phyloP scores from a whole-genome alignment of 176 grass and related monocot species.

The Zoysia japonica region DNA sequence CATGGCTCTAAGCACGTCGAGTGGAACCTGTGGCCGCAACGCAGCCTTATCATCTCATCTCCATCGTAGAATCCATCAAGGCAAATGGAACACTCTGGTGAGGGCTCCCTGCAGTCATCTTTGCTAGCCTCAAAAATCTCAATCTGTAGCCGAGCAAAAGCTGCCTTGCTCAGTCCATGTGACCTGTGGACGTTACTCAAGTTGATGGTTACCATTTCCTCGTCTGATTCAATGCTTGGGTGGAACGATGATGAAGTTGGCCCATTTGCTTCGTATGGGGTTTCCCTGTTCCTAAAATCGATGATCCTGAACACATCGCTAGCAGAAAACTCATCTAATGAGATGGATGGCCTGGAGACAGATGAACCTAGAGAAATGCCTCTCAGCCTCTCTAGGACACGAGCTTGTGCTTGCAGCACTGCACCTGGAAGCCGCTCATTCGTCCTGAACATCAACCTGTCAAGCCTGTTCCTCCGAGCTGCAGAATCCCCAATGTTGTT shows the following conservation, averaged over 20 bases:
- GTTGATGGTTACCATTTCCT: constrained; percentile 28
- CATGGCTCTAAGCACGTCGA: constrained; percentile 76
- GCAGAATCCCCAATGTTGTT: constrained; percentile 47
- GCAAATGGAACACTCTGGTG: constrained; percentile 83
- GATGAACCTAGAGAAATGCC: constrained; percentile 68
- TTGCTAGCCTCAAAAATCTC: constrained; percentile 65
- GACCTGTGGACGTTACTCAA: constrained; percentile 49
- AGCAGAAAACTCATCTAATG: constrained; percentile 58
- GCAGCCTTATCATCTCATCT: constrained; percentile 61
- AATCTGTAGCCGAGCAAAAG: constrained; percentile 56
- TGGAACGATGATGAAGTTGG: constrained; percentile 39
- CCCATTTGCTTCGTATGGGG: constrained; percentile 26
- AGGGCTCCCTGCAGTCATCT: constrained; percentile 47
- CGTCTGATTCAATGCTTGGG: constrained; percentile 44
- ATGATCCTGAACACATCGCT: constrained; percentile 59
- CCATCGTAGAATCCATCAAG: constrained; percentile 67
- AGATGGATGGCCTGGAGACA: constrained; percentile 58
- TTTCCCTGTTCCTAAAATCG: constrained; percentile 46
- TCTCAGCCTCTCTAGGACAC: constrained; percentile 84
- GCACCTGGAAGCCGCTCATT: constrained; percentile 74
- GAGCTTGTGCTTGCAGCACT: constrained; percentile 72
- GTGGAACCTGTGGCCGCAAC: constrained; percentile 82
- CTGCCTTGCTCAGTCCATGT: constrained; percentile 64
- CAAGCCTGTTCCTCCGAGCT: constrained; percentile 51
- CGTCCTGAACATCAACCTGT: constrained; percentile 70